These are phyloP conservation scores for Zygoascus meyerae DNA, from an alignment of 1,139 yeast genomes.

Conservation along the genomic window DNA sequence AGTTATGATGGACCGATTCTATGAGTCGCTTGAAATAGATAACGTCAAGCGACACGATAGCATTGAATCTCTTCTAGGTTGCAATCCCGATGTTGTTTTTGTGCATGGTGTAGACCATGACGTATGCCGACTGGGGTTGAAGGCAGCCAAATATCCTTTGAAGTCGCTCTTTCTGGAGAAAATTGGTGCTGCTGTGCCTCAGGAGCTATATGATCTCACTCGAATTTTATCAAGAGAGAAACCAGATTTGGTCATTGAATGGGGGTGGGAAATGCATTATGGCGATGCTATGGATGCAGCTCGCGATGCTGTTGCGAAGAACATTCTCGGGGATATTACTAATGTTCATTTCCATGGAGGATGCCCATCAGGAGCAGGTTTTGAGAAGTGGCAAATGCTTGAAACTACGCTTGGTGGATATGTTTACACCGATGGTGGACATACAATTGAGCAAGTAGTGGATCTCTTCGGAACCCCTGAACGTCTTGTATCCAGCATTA, in stretches of 20 bases:
- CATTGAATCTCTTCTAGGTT: constrained; percentile 3
- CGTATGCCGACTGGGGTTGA: constrained; percentile 7
- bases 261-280: constrained; percentile 16
- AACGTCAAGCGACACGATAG: neutral
- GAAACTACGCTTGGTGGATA: constrained; percentile 13
- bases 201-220: constrained; percentile 9
- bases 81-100: constrained; percentile 12
- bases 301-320: constrained; percentile 5
- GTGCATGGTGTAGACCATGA: constrained; percentile 14
- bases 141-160: constrained; percentile 9
- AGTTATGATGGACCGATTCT: neutral
- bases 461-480: constrained; percentile 12
- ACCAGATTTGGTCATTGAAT: constrained; percentile 13
- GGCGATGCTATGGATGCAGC: constrained; percentile 13
- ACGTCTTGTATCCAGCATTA: constrained; percentile 11
- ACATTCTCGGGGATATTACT: constrained; percentile 11
- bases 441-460: constrained; percentile 13
- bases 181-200: constrained; percentile 11
- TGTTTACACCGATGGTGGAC: constrained; percentile 14
- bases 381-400: constrained; percentile 13
- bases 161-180: constrained; percentile 12
- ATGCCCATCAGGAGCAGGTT: constrained; percentile 13
- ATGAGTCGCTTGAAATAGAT: neutral
- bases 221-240: constrained; percentile 2
- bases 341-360: constrained; percentile 14